Conservation (phyloP, 805 yeast genomes). For the Candida dajiaensis region DNA sequence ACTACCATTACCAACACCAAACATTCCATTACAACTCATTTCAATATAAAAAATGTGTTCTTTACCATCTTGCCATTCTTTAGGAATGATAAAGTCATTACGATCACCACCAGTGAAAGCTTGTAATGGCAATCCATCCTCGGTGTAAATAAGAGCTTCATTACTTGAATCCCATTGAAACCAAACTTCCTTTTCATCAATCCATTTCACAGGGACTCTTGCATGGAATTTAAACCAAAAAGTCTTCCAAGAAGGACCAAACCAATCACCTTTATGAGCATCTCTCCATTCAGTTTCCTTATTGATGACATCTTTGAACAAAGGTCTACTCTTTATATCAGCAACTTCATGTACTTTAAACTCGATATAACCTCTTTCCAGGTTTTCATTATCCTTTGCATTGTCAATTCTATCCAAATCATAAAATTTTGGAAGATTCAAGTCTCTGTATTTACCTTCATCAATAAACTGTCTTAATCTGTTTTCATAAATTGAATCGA, state of each 20-base stretch:
- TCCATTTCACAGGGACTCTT: slow-evolving; percentile 52
- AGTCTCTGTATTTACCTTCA: slow-evolving; percentile 66
- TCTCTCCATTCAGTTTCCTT: slow-evolving; percentile 36
- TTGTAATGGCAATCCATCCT: slow-evolving; percentile 62
- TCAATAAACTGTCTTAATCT: slow-evolving; percentile 73
- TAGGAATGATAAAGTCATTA: slow-evolving; percentile 64
- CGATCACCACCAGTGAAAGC: slow-evolving; percentile 88
- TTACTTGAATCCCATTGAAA: slow-evolving; percentile 82
- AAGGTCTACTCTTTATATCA: slow-evolving; percentile 40
- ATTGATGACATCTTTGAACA: slow-evolving; percentile 31
- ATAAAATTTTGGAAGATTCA: slow-evolving; percentile 80
- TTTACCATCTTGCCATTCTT: slow-evolving; percentile 42
- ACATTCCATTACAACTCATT: slow-evolving; percentile 92
- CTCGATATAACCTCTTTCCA: slow-evolving; percentile 41
- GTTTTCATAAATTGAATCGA: slow-evolving; percentile 65
- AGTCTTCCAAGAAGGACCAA: slow-evolving; percentile 96
- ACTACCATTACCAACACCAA: slow-evolving; percentile 63
- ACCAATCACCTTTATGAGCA: slow-evolving; percentile 64
- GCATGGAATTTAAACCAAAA: slow-evolving; percentile 82
- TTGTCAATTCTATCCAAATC: slow-evolving; percentile 52
- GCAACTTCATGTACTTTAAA: slow-evolving; percentile 73
- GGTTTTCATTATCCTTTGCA: slow-evolving; percentile 21
- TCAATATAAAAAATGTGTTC: slow-evolving; percentile 75
- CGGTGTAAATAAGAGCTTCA: slow-evolving; percentile 76
- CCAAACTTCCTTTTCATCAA: slow-evolving; percentile 41